These are phyloP conservation scores for Globisporangium ultimum DNA, from an alignment of 352 stramenopile species.

Conservation along the genomic window DNA sequence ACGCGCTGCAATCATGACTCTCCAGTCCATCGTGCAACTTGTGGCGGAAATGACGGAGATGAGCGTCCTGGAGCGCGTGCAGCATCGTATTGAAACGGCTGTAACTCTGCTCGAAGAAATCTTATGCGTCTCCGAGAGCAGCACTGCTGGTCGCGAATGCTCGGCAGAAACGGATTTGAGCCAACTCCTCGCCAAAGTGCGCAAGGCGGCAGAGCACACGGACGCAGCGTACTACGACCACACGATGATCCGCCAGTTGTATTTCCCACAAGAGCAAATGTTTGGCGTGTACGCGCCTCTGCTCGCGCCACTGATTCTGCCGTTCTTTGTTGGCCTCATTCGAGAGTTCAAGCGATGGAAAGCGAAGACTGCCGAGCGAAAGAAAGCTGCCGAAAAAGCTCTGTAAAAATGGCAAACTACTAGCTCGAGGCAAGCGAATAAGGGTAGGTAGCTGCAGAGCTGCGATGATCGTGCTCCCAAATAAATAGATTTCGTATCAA, in stretches of 20 bases:
- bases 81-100: conserved; percentile 47
- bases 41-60: conserved; percentile 70
- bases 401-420: too few species aligned
- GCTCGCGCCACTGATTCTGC: conserved; percentile 55
- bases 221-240: conserved; percentile 63
- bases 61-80: conserved; percentile 62
- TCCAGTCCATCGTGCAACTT: conserved; percentile 71
- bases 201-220: conserved; percentile 42
- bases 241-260: conserved; percentile 71
- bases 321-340: conserved; percentile 51
- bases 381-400: too few species aligned
- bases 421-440: too few species aligned
- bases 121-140: conserved; percentile 19
- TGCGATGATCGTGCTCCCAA: too few species aligned
- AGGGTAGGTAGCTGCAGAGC: too few species aligned
- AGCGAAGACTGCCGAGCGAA: conserved; percentile 19
- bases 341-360: conserved; percentile 52
- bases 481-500: too few species aligned
- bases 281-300: conserved; percentile 60
- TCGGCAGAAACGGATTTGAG: conserved; percentile 21
- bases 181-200: conserved; percentile 31
- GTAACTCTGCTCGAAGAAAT: conserved; percentile 52
- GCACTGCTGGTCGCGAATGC: conserved; percentile 4
- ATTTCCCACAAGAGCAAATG: conserved; percentile 72
- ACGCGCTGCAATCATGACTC: conserved; percentile 51